Conservation (phyloP, 1,139 yeast species). For the Candida neerlandica region DNA sequence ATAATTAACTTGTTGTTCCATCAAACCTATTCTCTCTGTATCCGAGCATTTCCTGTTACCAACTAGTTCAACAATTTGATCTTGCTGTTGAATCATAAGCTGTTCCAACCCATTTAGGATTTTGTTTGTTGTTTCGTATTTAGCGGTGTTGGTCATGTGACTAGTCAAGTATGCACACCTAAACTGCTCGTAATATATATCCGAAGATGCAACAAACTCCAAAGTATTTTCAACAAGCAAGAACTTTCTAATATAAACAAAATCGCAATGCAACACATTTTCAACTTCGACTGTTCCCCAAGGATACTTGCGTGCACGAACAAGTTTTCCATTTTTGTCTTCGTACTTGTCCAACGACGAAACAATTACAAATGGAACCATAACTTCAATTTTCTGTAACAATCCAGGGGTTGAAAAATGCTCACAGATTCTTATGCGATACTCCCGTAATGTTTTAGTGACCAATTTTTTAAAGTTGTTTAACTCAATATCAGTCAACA, state of each 20-base stretch:
- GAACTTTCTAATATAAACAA: slow-evolving; percentile 51
- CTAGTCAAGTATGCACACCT: slow-evolving; percentile 33
- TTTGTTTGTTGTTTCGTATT: not conserved
- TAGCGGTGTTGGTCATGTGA: not conserved
- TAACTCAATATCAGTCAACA: slow-evolving; percentile 50
- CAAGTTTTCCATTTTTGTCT: slow-evolving; percentile 37
- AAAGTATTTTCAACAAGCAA: slow-evolving; percentile 57
- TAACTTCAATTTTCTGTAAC: slow-evolving; percentile 8
- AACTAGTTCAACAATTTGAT: not conserved
- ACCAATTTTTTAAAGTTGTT: slow-evolving; percentile 46
- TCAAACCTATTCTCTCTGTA: not conserved
- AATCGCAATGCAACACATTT: slow-evolving; percentile 68
- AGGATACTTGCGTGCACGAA: slow-evolving; percentile 65
- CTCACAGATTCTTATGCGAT: slow-evolving; percentile 60
- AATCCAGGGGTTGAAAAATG: slow-evolving; percentile 42
- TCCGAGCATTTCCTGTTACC: not conserved
- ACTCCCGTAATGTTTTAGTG: slow-evolving; percentile 41
- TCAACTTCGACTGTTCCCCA: slow-evolving; percentile 82
- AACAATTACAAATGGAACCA: slow-evolving; percentile 64
- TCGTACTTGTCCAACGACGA: slow-evolving; percentile 44
- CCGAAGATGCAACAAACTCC: slow-evolving; percentile 61
- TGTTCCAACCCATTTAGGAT: slow-evolving; percentile 1
- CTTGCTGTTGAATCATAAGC: slow-evolving; percentile 2
- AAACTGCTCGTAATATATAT: slow-evolving; percentile 56
- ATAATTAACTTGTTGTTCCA: slow-evolving; percentile 38